Conservation (phyloP, 2,329 filamentous ascomycete genomes). For the Alternaria viburni region DNA sequence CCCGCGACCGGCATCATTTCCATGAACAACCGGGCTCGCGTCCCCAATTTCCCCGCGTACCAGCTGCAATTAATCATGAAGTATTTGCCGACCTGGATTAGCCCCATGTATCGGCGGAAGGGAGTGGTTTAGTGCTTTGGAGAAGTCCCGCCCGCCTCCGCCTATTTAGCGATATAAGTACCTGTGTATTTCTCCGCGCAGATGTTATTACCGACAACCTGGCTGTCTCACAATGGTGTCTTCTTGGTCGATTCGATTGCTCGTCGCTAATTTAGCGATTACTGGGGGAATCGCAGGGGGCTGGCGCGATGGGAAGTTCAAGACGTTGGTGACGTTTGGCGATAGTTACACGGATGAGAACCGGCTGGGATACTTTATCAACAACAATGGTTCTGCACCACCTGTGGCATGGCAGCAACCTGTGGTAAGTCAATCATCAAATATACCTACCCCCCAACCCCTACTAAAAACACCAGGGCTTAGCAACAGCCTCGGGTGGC, state of each 20-base stretch:
- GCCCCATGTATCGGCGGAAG: constrained; percentile 16
- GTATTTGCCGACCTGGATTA: constrained; percentile 1
- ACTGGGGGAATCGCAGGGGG: constrained; percentile 19
- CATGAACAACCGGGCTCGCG: constrained; percentile 16
- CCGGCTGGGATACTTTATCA: constrained; percentile 67
- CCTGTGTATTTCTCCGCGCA: neutral
- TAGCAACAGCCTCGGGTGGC: constrained; percentile 68
- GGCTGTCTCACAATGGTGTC: constrained; percentile 26
- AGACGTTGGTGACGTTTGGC: constrained; percentile 72
- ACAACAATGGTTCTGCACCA: constrained; percentile 63
- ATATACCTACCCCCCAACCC: too few species aligned
- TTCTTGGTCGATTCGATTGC: constrained; percentile 24
- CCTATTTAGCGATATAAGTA: constrained; percentile 24
- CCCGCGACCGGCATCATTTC: constrained; percentile 19
- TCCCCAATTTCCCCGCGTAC: constrained; percentile 20
- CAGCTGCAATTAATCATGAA: constrained; percentile 20
- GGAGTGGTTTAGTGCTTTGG: constrained; percentile 13
- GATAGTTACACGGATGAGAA: constrained; percentile 80
- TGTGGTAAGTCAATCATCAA: constrained; percentile 42
- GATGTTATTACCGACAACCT: neutral
- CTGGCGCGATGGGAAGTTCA: constrained; percentile 59
- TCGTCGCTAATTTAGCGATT: constrained; percentile 30
- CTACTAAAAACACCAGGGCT: constrained; percentile 40
- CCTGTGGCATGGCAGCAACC: constrained; percentile 65
- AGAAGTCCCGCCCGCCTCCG: constrained; percentile 3